Conservation (phyloP, 148 eudicot genomes). For the Rhododendron griersonianum region DNA sequence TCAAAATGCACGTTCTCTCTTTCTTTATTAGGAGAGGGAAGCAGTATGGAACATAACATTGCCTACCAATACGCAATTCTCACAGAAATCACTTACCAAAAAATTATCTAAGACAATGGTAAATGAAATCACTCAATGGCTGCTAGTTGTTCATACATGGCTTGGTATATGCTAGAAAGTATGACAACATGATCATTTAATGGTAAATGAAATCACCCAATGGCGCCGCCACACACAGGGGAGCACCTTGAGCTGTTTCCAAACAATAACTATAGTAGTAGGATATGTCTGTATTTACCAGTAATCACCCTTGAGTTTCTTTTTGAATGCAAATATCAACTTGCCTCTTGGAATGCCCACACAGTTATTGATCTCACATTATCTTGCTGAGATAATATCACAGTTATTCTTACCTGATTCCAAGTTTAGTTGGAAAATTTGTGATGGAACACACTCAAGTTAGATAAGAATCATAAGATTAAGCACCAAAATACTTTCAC, state of each 20-base stretch:
- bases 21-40: not conserved
- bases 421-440: not conserved
- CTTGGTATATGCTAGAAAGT: not conserved
- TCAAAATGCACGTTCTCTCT: not conserved
- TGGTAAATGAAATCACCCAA: not conserved
- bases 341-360: not conserved
- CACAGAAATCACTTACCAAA: not conserved
- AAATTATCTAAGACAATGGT: not conserved
- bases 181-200: not conserved
- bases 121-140: not conserved
- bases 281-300: not conserved
- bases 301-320: not conserved
- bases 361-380: not conserved
- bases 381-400: not conserved
- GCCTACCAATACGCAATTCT: not conserved
- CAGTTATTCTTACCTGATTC: not conserved
- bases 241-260: not conserved
- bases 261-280: not conserved
- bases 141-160: not conserved
- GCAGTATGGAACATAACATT: not conserved
- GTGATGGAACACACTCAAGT: not conserved
- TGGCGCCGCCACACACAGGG: not conserved
- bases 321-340: not conserved
- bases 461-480: not conserved
- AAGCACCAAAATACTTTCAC: not conserved